phyloP scores from a whole-genome alignment of 192 early-diverging fungal genomes.

The Coemansia sp. region DNA sequence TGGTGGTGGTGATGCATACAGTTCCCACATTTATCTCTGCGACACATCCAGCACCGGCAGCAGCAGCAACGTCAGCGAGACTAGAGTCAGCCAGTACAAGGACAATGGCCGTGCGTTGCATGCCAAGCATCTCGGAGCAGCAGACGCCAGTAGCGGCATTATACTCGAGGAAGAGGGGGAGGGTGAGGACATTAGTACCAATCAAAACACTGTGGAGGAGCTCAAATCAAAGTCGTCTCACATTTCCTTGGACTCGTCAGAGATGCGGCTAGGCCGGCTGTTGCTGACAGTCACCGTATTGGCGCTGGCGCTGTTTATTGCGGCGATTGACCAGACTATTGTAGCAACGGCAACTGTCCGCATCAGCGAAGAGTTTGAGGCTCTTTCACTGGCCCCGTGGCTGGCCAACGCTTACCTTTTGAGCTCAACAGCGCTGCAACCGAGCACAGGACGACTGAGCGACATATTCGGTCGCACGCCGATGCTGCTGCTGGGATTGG shows the following conservation, averaged over 20 bases:
- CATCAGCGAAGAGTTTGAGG: slow-evolving; percentile 66
- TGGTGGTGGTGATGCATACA: slow-evolving; percentile 2
- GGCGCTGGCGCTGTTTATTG: slow-evolving; percentile 64
- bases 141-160: background rate
- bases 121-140: slow-evolving; percentile 15
- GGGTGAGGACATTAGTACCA: background rate
- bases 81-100: slow-evolving; percentile 2
- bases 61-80: slow-evolving; percentile 12
- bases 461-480: slow-evolving; percentile 82
- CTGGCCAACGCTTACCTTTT: slow-evolving; percentile 74
- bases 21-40: slow-evolving; percentile 4
- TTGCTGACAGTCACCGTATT: slow-evolving; percentile 38
- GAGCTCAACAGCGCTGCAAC: slow-evolving; percentile 76
- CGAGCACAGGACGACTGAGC: slow-evolving; percentile 76
- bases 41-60: background rate
- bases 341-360: slow-evolving; percentile 68
- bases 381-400: slow-evolving; percentile 72
- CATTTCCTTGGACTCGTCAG: slow-evolving; percentile 4
- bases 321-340: slow-evolving; percentile 75
- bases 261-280: slow-evolving; percentile 35
- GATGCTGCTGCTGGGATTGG: slow-evolving; percentile 59
- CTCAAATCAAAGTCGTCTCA: slow-evolving; percentile 1
- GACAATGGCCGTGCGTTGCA: background rate
- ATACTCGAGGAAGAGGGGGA: background rate
- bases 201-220: slow-evolving; percentile 2